Conservation (phyloP, 805 yeast species). For the Zygotorulaspora chibaensis region DNA sequence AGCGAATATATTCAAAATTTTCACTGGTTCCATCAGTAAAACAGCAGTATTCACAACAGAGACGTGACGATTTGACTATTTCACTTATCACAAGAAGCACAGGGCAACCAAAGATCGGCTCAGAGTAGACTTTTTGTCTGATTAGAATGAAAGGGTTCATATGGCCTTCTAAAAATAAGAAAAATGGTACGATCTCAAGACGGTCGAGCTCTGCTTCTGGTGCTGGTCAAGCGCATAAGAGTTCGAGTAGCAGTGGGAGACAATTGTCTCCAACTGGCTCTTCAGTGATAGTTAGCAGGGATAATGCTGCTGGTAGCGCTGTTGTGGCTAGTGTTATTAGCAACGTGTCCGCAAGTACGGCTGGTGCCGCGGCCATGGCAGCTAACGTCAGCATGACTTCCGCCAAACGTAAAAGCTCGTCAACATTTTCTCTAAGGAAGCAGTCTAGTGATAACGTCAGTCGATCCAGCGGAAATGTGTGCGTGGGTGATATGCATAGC, state of each 20-base stretch:
- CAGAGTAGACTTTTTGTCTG: not conserved
- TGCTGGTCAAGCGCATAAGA: not conserved
- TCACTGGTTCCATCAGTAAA: not conserved
- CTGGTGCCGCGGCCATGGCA: not conserved
- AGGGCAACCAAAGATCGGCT: no score
- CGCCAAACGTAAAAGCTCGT: slow-evolving; percentile 12
- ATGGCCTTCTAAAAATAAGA: slow-evolving; percentile 25
- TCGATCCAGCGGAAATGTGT: slow-evolving; percentile 11
- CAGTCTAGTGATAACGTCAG: slow-evolving; percentile 9
- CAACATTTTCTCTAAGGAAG: slow-evolving; percentile 10
- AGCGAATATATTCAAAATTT: not conserved
- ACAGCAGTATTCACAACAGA: no score
- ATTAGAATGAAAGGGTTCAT: slow-evolving; percentile 21
- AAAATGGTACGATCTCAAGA: slow-evolving; percentile 3
- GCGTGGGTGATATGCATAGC: slow-evolving; percentile 4
- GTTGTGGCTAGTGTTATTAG: not conserved
- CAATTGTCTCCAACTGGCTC: slow-evolving; percentile 5
- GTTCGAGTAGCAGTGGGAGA: not conserved
- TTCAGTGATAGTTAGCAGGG: not conserved
- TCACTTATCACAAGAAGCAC: no score
- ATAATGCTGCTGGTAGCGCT: not conserved
- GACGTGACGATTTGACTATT: no score
- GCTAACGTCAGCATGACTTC: not conserved
- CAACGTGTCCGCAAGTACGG: slow-evolving; percentile 2
- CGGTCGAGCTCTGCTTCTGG: not conserved